Evolutionary conservation across 202 grass and related monocot species (phyloP).

Genomic region (Schoenoplectus tabernaemontani): DNA sequence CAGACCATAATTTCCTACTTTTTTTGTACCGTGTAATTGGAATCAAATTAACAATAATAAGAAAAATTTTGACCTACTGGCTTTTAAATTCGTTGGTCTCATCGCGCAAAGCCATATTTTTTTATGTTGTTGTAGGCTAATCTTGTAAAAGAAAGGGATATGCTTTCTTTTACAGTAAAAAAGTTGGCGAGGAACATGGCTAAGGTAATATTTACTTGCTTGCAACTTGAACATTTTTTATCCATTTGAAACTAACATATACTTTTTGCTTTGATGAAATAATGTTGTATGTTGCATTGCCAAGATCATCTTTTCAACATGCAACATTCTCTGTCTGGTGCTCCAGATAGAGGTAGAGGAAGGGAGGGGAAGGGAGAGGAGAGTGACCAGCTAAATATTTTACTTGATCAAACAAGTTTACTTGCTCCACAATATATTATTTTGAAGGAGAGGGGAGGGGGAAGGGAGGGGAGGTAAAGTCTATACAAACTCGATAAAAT

Average conservation of each 20-base stretch:
- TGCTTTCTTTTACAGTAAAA: slow-evolving; percentile 53
- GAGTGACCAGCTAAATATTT: no score
- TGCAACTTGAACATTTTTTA: neutral
- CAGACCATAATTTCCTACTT: neutral
- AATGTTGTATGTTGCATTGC: neutral
- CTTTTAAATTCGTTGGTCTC: neutral
- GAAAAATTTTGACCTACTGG: neutral
- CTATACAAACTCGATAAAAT: no score
- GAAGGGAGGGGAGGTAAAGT: no score
- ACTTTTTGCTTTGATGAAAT: neutral
- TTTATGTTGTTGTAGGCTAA: slow-evolving; percentile 37
- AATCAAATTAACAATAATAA: neutral
- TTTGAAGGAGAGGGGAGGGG: no score
- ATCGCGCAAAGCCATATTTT: neutral
- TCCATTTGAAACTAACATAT: neutral
- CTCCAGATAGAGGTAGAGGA: no score
- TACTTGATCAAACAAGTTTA: no score
- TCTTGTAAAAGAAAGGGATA: slow-evolving; percentile 74
- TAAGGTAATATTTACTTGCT: slow-evolving; percentile 46
- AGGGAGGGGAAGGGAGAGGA: no score
- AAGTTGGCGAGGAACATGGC: slow-evolving; percentile 70
- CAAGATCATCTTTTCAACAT: neutral
- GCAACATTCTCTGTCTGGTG: neutral
- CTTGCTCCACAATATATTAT: no score
- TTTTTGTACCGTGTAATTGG: neutral